Percentiles rank a stretch among this genome's conserved stretches.
Evolutionary conservation across 2,329 filamentous ascomycete species (phyloP).

Genomic region (Pseudogymnoascus verrucosus): DNA sequence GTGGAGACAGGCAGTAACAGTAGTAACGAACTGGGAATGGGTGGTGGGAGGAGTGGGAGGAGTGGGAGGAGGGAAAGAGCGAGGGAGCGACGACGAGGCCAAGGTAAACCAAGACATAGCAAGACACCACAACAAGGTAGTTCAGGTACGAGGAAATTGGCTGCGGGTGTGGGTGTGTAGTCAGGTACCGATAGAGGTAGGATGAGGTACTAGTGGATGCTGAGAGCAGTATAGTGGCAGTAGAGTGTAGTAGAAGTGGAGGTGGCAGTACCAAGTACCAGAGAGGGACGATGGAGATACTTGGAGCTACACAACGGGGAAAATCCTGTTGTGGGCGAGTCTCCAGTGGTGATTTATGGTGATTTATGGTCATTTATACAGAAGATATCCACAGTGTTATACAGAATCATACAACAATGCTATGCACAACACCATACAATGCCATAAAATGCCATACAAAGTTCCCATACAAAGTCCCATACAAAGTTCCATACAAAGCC

Average conservation of each 20-base stretch:
- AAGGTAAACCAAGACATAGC: neutral
- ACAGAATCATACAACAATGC: too few relatives aligned
- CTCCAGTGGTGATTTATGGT: too few relatives aligned
- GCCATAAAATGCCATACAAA: too few relatives aligned
- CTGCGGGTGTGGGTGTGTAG: neutral
- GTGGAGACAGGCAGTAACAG: neutral
- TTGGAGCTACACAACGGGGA: neutral
- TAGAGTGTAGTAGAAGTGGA: neutral
- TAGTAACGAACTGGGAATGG: neutral
- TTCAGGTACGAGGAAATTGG: neutral
- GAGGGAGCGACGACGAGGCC: neutral
- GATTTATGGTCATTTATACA: neutral
- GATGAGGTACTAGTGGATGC: neutral
- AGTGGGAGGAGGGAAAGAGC: neutral
- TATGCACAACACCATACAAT: too few relatives aligned
- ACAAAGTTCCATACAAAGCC: too few relatives aligned
- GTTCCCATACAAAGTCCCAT: too few relatives aligned
- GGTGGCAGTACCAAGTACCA: neutral
- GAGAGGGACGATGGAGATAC: neutral
- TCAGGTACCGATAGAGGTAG: conserved; percentile 4
- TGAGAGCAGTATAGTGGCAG: too few relatives aligned
- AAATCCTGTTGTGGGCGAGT: neutral
- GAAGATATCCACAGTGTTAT: neutral
- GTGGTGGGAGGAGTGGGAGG: too few relatives aligned
- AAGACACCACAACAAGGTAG: neutral